These are phyloP conservation scores for Neoconidiobolus thromboides DNA, from an alignment of 371 early-diverging fungal genomes.

Conservation along the genomic window DNA sequence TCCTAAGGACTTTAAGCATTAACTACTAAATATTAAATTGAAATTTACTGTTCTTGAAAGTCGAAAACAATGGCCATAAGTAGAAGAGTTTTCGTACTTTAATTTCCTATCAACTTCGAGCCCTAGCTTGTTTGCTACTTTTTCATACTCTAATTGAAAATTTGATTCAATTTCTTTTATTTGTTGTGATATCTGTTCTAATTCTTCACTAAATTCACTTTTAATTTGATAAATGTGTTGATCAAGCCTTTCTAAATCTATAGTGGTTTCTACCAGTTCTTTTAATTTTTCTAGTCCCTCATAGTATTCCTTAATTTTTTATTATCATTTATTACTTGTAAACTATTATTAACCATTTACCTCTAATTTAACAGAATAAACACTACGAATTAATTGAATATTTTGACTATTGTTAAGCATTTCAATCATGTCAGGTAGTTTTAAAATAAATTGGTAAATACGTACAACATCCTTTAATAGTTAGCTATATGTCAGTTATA, in stretches of 20 bases:
- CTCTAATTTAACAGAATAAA: slow-evolving; percentile 23
- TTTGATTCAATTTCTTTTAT: slow-evolving; percentile 32
- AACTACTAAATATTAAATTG: neutral
- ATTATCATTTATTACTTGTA: neutral
- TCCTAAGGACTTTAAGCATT: slow-evolving; percentile 20
- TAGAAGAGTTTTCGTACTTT: slow-evolving; percentile 63
- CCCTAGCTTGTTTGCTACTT: slow-evolving; percentile 37
- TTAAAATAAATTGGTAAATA: slow-evolving; percentile 69
- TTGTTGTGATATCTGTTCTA: slow-evolving; percentile 38
- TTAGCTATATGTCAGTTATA: too few relatives aligned
- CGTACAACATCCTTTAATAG: slow-evolving; percentile 51
- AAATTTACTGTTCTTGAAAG: slow-evolving; percentile 45
- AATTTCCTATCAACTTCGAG: slow-evolving; percentile 70
- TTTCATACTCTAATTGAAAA: slow-evolving; percentile 17
- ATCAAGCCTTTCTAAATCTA: slow-evolving; percentile 75
- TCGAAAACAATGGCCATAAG: slow-evolving; percentile 76
- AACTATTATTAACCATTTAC: slow-evolving; percentile 4
- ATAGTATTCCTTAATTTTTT: slow-evolving; percentile 18
- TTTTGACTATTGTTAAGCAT: slow-evolving; percentile 24
- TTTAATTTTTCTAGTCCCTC: slow-evolving; percentile 36
- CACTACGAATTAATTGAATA: slow-evolving; percentile 14
- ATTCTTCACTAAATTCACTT: slow-evolving; percentile 53
- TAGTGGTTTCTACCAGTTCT: slow-evolving; percentile 68
- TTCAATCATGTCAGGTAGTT: slow-evolving; percentile 42
- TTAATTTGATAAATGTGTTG: slow-evolving; percentile 78